phyloP scores from a whole-genome alignment of 345 rosid species.

The Eucalyptus globulus region DNA sequence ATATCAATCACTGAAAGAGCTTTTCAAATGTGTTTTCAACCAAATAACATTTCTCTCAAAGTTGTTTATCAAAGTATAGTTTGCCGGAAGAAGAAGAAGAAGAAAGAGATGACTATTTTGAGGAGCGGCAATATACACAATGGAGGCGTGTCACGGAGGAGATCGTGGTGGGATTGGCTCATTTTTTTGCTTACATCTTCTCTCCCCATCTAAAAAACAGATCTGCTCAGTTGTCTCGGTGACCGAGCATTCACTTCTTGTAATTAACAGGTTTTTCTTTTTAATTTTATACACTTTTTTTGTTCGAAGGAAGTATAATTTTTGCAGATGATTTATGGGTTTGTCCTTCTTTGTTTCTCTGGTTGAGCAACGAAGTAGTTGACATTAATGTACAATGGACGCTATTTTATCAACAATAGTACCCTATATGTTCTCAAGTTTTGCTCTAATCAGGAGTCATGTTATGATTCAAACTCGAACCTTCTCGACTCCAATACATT shows the following conservation, averaged over 20 bases:
- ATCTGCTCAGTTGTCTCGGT: background rate
- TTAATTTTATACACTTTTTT: background rate
- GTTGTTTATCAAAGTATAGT: no score
- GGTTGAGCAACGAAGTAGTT: background rate
- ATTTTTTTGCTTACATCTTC: conserved; percentile 48
- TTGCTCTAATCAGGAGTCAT: background rate
- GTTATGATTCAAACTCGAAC: background rate
- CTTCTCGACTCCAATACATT: background rate
- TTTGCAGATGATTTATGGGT: background rate
- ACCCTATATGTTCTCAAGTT: background rate
- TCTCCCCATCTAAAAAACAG: background rate
- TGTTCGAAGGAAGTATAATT: background rate
- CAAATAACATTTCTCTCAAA: background rate
- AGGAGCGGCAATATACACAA: conserved; percentile 6
- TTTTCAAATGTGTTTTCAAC: no score
- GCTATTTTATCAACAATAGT: background rate
- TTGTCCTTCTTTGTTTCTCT: background rate
- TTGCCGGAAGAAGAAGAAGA: background rate
- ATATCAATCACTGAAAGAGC: no score
- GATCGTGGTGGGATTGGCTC: conserved; percentile 42
- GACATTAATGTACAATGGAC: background rate
- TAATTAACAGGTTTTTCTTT: background rate
- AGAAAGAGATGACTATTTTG: conserved; percentile 15
- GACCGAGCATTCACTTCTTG: background rate
- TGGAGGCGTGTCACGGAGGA: conserved; percentile 9